phyloP scores from a whole-genome alignment of 176 grass and related monocot species.

The Carex parvula region DNA sequence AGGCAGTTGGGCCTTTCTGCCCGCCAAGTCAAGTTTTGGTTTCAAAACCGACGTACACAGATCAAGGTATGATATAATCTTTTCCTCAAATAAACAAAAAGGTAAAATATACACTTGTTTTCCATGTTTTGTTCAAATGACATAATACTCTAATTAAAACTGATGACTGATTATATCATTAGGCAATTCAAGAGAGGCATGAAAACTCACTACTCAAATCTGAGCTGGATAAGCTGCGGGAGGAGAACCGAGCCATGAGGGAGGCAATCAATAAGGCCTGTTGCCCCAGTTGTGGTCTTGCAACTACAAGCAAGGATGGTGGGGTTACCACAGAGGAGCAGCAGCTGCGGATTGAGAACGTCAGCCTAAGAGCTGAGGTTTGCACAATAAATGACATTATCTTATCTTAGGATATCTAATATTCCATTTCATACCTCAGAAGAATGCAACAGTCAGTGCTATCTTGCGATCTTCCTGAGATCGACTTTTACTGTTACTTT shows the following conservation, averaged over 20 bases:
- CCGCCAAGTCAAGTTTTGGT: conserved; percentile 95
- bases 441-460: neutral
- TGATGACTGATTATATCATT: neutral
- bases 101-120: conserved; percentile 25
- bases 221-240: conserved; percentile 68
- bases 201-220: conserved; percentile 81
- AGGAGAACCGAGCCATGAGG: conserved; percentile 61
- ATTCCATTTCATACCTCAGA: neutral
- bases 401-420: neutral
- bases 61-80: conserved; percentile 55
- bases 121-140: neutral
- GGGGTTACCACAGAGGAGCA: conserved; percentile 36
- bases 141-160: neutral
- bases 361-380: conserved; percentile 66
- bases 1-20: conserved; percentile 62
- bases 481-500: neutral
- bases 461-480: neutral
- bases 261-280: conserved; percentile 40
- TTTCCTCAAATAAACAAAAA: conserved; percentile 38
- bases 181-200: conserved; percentile 78
- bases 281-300: conserved; percentile 49
- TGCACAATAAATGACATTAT: neutral
- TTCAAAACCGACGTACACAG: conserved; percentile 84
- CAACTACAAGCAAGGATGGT: conserved; percentile 30
- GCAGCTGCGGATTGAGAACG: conserved; percentile 56